phyloP scores from a whole-genome alignment of 2,329 filamentous ascomycete species.

The Aspergillus arachidicola region DNA sequence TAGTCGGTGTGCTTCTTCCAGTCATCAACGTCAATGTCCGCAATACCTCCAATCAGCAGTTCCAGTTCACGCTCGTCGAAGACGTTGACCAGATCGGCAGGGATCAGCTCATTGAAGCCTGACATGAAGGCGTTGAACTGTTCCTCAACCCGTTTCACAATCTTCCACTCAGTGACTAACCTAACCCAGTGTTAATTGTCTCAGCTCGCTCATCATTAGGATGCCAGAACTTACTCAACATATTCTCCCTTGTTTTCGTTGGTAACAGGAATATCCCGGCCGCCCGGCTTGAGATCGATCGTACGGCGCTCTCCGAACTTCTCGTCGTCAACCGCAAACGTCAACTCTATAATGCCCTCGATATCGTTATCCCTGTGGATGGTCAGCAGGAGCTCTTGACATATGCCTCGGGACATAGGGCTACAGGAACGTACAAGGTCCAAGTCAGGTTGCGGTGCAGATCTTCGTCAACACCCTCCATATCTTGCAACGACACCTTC shows the following conservation, averaged over 20 bases:
- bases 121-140: conserved; percentile 98
- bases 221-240: conserved; percentile 68
- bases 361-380: conserved; percentile 81
- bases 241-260: conserved; percentile 99
- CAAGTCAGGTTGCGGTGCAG: conserved; percentile 96
- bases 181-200: conserved; percentile 37
- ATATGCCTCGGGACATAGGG: not conserved
- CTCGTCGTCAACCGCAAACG: conserved; percentile 96
- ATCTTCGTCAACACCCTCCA: conserved; percentile 98
- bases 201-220: not conserved
- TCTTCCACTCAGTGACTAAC: conserved; percentile 98
- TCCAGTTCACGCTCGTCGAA: conserved; percentile 98
- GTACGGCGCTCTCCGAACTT: conserved; percentile 92
- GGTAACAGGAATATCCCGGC: conserved; percentile 90
- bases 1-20: conserved; percentile 99
- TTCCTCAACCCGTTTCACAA: conserved; percentile 96
- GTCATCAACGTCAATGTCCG: conserved; percentile 99
- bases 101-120: conserved; percentile 97
- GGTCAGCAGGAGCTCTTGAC: conserved; percentile 22
- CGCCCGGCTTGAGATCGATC: conserved; percentile 88
- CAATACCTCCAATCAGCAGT: conserved; percentile 94
- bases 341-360: conserved; percentile 89
- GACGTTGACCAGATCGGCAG: conserved; percentile 93
- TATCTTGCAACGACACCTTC: conserved; percentile 86
- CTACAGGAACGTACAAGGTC: conserved; percentile 68